Evolutionary conservation across 2,329 filamentous ascomycete genomes (phyloP), one percentile per base, ranked within the genome.

Genomic region (Microsporum audouinii): DNA sequence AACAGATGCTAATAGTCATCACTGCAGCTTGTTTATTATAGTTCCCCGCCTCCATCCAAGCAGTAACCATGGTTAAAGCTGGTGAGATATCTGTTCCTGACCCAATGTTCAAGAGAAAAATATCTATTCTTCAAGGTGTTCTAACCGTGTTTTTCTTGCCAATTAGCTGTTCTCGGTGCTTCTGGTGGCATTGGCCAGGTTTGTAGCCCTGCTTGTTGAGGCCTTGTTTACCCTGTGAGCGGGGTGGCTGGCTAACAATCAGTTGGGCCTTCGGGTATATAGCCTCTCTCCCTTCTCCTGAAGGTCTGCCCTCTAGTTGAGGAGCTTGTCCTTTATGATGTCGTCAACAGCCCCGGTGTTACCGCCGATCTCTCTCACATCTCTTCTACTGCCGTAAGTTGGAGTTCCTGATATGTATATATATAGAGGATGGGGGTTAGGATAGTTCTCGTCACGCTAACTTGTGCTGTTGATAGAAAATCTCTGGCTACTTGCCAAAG

Each of bases 181-280:
- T 87, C 92, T 77, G 94, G 94, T 80, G 94, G 94, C 81, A 99
- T 99, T 85, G 94, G 92, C 78, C 92, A 96, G 86, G 91, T 95
- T 75, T 71, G 80, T 73, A 27, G 2, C 23, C 27, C 36, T 23
- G 36, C n/a, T 34, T 14, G 5, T 29, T 55, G 10, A 3, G 49
- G 5, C 27, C 31, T 5, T 55, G 17, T 39, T 33, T 14, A n/a
- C 12, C 14, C 27, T n/a, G 41, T 17, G 29, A 5, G 12, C 5
- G 43, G 29, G 58, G 34, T 53, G n/a, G 23, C 14, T 34, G 60
- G 7, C 57, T 57, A 10, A 39, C 59, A n/a, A n/a, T n/a, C 39
- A n/a, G 39, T 12, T 43, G 39, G 17, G 17, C 7, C 38, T 7
- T 55, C 34, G 51, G 51, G 2, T 55, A 55, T 38, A 62, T 73